Evolutionary conservation across 2,329 filamentous ascomycete genomes (phyloP).

Genomic region (Basipetospora chlamydospora): DNA sequence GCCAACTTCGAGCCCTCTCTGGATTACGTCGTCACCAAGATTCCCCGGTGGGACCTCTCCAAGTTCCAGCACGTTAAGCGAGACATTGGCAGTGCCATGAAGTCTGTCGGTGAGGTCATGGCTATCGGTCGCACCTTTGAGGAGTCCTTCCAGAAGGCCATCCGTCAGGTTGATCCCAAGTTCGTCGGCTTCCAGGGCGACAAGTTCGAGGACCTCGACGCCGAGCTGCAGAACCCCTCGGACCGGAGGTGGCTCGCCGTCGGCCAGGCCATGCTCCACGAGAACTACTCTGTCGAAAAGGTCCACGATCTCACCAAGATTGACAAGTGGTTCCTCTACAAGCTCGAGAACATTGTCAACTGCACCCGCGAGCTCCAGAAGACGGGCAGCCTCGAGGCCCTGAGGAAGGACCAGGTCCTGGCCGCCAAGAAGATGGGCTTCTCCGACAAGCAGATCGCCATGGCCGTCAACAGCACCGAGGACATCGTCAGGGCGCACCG

Average conservation of each 20-base stretch:
- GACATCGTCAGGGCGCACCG: constrained; percentile 77
- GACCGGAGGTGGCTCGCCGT: constrained; percentile 96
- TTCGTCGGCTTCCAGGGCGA: constrained; percentile 92
- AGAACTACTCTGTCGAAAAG: constrained; percentile 83
- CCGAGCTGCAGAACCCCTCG: constrained; percentile 79
- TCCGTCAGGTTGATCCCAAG: constrained; percentile 86
- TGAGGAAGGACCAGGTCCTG: constrained; percentile 78
- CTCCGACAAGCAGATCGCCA: constrained; percentile 88
- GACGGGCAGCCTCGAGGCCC: constrained; percentile 63
- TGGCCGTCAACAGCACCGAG: constrained; percentile 72
- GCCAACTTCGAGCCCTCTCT: constrained; percentile 97
- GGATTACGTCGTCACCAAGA: constrained; percentile 98
- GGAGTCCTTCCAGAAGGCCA: constrained; percentile 98
- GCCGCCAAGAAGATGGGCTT: constrained; percentile 97
- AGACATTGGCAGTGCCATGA: constrained; percentile 96
- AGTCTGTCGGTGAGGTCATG: constrained; percentile 98
- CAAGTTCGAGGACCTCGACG: constrained; percentile 85
- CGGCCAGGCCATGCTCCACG: constrained; percentile 94
- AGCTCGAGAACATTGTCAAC: constrained; percentile 93
- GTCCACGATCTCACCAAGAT: constrained; percentile 95
- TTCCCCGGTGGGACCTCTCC: constrained; percentile 92
- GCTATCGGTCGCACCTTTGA: constrained; percentile 97
- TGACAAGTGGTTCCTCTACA: constrained; percentile 98
- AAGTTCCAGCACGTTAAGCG: constrained; percentile 99
- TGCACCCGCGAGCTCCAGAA: constrained; percentile 75